These are phyloP conservation scores for Coemansia sp. DNA, from an alignment of 192 early-diverging fungal species.

Conservation along the genomic window DNA sequence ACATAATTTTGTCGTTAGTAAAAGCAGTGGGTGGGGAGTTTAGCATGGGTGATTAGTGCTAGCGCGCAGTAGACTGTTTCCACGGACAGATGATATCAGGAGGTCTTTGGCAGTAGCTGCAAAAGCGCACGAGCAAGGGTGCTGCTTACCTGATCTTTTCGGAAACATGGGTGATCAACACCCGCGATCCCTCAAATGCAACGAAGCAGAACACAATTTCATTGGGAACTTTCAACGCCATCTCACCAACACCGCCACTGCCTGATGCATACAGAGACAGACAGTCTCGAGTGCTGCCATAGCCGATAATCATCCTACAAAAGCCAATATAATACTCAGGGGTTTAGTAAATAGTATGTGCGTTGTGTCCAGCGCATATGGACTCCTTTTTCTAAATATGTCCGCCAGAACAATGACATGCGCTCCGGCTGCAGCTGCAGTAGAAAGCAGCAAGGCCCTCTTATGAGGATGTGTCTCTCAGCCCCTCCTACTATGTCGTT, in stretches of 20 bases:
- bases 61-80: constrained; percentile 1
- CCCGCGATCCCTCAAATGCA: constrained; percentile 41
- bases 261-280: constrained; percentile 41
- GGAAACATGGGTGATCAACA: constrained; percentile 49
- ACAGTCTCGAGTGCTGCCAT: constrained; percentile 37
- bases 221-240: constrained; percentile 38
- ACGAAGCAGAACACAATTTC: constrained; percentile 44
- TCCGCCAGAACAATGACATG: no score
- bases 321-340: background rate
- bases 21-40: no score
- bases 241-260: constrained; percentile 32
- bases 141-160: constrained; percentile 47
- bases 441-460: no score
- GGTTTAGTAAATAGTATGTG: no score
- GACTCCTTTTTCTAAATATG: no score
- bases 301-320: constrained; percentile 51
- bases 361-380: no score
- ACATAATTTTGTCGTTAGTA: background rate
- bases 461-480: no score
- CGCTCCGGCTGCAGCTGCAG: no score
- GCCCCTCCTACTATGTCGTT: no score
- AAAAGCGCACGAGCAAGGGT: background rate
- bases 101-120: background rate
- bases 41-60: constrained; percentile 4
- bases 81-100: no score